These are phyloP conservation scores for Tolypocladium cylindrosporum DNA, from an alignment of 2,329 filamentous ascomycete species.

Conservation along the genomic window DNA sequence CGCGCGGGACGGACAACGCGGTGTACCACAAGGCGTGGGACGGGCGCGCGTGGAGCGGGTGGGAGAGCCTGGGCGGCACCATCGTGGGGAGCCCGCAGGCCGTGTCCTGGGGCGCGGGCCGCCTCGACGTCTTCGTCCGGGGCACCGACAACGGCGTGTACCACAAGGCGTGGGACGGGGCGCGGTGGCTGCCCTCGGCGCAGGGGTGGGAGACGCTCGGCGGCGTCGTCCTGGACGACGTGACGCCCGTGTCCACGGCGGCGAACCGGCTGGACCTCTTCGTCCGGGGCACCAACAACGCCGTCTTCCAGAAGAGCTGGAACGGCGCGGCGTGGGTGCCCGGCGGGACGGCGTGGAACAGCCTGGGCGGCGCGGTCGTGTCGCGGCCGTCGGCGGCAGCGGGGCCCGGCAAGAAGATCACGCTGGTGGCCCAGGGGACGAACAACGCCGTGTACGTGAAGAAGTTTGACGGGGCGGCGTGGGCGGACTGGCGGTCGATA, in stretches of 20 bases:
- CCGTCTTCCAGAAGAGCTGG: not conserved
- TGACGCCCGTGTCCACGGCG: not conserved
- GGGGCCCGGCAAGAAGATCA: not conserved
- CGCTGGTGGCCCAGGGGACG: not conserved
- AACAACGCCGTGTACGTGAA: not conserved
- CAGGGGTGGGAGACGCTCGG: not conserved
- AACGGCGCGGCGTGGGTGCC: not conserved
- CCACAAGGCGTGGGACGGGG: not conserved
- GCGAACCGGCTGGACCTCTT: not conserved
- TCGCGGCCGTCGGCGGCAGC: not conserved
- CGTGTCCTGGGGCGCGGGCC: not conserved
- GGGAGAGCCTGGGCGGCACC: not conserved
- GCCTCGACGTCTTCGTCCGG: not conserved
- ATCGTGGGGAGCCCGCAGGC: not conserved
- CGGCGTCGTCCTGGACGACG: not conserved
- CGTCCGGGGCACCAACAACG: not conserved
- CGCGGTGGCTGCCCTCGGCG: not conserved
- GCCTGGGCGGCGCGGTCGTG: not conserved
- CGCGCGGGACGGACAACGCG: not conserved
- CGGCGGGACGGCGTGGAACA: not conserved
- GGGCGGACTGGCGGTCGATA: not conserved
- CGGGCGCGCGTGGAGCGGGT: not conserved
- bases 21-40: not conserved
- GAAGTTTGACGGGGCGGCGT: not conserved
- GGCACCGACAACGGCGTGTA: not conserved